Conservation (phyloP, 2,329 filamentous ascomycete species). For the Aspergillus piperis region DNA sequence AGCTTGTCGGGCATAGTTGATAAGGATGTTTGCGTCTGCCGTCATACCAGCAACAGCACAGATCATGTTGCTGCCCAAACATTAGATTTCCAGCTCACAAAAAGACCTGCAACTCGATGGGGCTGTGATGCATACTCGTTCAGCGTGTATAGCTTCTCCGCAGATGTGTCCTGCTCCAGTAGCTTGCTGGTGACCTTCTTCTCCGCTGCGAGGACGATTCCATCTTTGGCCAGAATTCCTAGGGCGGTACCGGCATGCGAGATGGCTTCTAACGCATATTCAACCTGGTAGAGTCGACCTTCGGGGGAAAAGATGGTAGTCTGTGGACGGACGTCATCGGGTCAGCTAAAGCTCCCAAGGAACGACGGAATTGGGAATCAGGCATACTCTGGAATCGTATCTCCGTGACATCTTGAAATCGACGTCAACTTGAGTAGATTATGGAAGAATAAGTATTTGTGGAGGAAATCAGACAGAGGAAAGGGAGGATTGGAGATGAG, state of each 20-base stretch:
- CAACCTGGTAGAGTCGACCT: conserved; percentile 96
- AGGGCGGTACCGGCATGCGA: conserved; percentile 97
- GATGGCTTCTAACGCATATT: conserved; percentile 98
- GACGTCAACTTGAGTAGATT: conserved; percentile 13
- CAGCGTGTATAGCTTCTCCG: conserved; percentile 98
- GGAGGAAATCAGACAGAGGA: background rate
- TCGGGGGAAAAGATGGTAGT: conserved; percentile 99
- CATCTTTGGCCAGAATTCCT: conserved; percentile 95
- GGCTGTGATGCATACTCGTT: conserved; percentile 77
- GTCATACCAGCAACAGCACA: conserved; percentile 99
- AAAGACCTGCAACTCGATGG: background rate
- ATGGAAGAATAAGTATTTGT: conserved; percentile 7
- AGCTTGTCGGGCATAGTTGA: conserved; percentile 97
- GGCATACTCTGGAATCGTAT: conserved; percentile 90
- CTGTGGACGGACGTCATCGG: conserved; percentile 52
- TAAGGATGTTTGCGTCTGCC: conserved; percentile 98
- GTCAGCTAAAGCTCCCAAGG: conserved; percentile 37
- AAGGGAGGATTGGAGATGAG: conserved; percentile 15
- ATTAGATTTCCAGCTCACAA: conserved; percentile 17
- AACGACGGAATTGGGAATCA: conserved; percentile 20
- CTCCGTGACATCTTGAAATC: conserved; percentile 78
- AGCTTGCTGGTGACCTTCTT: conserved; percentile 99
- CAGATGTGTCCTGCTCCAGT: conserved; percentile 97
- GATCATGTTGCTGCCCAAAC: conserved; percentile 85
- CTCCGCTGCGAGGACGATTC: conserved; percentile 96